Evolutionary conservation across 768 basidiomycete genomes (phyloP).

Genomic region (Termitomyces sp.): DNA sequence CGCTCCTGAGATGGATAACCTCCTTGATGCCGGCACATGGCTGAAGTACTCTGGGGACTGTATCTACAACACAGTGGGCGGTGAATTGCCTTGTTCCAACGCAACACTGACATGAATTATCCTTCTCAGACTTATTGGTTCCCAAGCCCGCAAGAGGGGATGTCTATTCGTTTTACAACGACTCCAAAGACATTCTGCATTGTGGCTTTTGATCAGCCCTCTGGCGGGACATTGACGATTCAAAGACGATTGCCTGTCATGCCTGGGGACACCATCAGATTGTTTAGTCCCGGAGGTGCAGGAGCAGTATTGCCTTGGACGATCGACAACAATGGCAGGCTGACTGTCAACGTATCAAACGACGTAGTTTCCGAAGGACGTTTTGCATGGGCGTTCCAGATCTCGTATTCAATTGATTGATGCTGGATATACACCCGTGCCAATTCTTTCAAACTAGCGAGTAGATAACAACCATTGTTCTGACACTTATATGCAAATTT

Average conservation of each 20-base stretch:
- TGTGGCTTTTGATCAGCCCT: conserved; percentile 34
- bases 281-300: conserved; percentile 25
- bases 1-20: conserved; percentile 36
- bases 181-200: conserved; percentile 48
- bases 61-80: conserved; percentile 45
- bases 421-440: not conserved
- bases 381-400: conserved; percentile 22
- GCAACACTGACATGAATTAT: not conserved
- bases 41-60: conserved; percentile 43
- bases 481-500: too few relatives aligned
- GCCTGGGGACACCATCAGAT: conserved; percentile 31
- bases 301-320: conserved; percentile 22
- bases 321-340: conserved; percentile 20
- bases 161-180: conserved; percentile 39
- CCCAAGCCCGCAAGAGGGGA: conserved; percentile 31
- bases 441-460: not conserved
- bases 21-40: conserved; percentile 49
- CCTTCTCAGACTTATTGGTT: conserved; percentile 40
- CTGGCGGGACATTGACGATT: conserved; percentile 25
- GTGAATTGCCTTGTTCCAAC: not conserved
- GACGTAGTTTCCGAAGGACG: conserved; percentile 8
- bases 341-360: conserved; percentile 20
- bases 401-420: not conserved
- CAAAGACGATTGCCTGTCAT: conserved; percentile 39
- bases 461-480: not conserved